Percentiles rank a stretch among this genome's conserved stretches.
phyloP scores from a whole-genome alignment of 2,329 filamentous ascomycete genomes.

The Bipolaris cookei region DNA sequence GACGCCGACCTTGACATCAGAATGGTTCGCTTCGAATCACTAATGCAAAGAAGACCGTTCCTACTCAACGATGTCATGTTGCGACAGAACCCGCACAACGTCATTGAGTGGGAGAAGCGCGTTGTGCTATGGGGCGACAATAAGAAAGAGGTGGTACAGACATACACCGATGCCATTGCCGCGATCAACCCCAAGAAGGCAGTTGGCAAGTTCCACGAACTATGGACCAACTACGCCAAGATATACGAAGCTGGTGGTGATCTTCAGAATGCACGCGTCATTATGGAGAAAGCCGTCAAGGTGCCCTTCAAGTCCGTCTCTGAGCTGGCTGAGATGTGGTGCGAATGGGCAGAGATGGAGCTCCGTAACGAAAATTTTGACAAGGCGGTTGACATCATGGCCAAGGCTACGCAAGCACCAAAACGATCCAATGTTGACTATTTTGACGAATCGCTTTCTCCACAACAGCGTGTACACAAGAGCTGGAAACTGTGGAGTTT shows the following conservation, averaged over 20 bases:
- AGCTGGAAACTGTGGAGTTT: constrained; percentile 99
- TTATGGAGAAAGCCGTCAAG: constrained; percentile 97
- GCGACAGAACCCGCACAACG: constrained; percentile 94
- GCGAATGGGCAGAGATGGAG: constrained; percentile 99
- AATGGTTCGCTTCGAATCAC: constrained; percentile 96
- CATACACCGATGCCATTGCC: constrained; percentile 92
- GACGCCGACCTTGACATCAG: constrained; percentile 95
- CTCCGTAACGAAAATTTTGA: constrained; percentile 95
- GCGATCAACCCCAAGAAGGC: constrained; percentile 95
- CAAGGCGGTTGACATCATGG: constrained; percentile 92
- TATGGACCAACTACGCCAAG: constrained; percentile 97
- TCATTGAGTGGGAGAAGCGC: constrained; percentile 95
- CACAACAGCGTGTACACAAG: constrained; percentile 97
- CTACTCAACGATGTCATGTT: constrained; percentile 94
- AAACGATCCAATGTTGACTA: constrained; percentile 99
- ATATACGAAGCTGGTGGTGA: constrained; percentile 93
- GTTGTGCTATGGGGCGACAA: constrained; percentile 97
- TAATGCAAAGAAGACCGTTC: constrained; percentile 97
- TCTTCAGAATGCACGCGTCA: constrained; percentile 81
- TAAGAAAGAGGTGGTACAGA: constrained; percentile 86
- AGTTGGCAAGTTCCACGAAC: constrained; percentile 87
- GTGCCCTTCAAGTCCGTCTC: constrained; percentile 98
- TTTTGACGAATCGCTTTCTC: constrained; percentile 91
- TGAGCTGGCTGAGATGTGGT: constrained; percentile 97
- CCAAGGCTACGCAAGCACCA: constrained; percentile 94